These are phyloP conservation scores for Uronychia setigera DNA, from an alignment of 73 alveolate species.

Conservation along the genomic window DNA sequence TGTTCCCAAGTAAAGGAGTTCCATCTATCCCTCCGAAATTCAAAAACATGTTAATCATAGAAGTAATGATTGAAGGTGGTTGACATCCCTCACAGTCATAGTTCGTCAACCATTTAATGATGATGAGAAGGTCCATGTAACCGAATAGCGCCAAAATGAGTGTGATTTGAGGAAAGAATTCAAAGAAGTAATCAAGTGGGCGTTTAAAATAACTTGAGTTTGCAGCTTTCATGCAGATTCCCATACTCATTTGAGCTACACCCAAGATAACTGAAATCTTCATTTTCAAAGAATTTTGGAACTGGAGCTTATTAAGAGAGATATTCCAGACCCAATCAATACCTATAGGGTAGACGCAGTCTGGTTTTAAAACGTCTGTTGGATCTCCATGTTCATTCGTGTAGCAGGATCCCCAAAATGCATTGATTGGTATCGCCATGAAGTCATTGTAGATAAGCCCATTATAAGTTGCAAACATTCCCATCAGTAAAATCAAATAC, in stretches of 20 bases:
- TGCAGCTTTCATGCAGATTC: slow-evolving; percentile 91
- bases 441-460: slow-evolving; percentile 97
- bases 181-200: slow-evolving; percentile 82
- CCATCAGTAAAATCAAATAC: slow-evolving; percentile 91
- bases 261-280: slow-evolving; percentile 97
- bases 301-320: slow-evolving; percentile 89
- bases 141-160: slow-evolving; percentile 89
- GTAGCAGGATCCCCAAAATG: slow-evolving; percentile 88
- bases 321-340: slow-evolving; percentile 97
- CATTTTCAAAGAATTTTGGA: slow-evolving; percentile 95
- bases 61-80: slow-evolving; percentile 95
- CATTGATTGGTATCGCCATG: slow-evolving; percentile 89
- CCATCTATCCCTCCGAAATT: slow-evolving; percentile 84
- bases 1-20: slow-evolving; percentile 78
- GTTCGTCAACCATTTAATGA: slow-evolving; percentile 92
- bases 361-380: slow-evolving; percentile 31
- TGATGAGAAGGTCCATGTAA: slow-evolving; percentile 92
- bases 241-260: slow-evolving; percentile 94
- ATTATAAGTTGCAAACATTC: slow-evolving; percentile 91
- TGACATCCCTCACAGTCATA: slow-evolving; percentile 73
- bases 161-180: slow-evolving; percentile 94
- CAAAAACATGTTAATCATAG: slow-evolving; percentile 92
- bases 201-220: slow-evolving; percentile 89
- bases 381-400: slow-evolving; percentile 44
- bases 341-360: slow-evolving; percentile 94